Base-by-base conservation (phyloP, 352 stramenopile genomes). In the Phytophthora aleatoria region DNA sequence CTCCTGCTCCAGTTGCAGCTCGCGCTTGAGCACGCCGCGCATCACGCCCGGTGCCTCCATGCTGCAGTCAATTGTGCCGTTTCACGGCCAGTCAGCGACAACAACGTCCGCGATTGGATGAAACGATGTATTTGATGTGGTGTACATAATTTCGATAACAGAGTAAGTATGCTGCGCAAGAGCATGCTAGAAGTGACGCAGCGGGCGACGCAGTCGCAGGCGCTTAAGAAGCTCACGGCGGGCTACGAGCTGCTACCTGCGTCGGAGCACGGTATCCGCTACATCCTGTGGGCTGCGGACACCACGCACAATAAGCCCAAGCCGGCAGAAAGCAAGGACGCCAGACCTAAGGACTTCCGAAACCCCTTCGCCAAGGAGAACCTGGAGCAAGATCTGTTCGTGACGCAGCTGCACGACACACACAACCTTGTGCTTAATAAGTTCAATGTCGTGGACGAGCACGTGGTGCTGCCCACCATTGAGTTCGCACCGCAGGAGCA, bases 381-480 rank as follows among this genome's bases (percentile, higher is more conserved):
- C 45, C 60, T 92, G 13, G 86, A 94, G 57, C 56, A 74, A 26
- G 86, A 92, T 54, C 57, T 94, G 8, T 89, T 92, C 38, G 58
- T 94, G 20, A 63, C 68, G 27, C 75, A 80, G 44, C 58, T 94
- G 28, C 73, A 91, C 52, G 81, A 64, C 44, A 87, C 81, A 27
- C 84, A 94, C 70, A 90, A 91, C 69, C 73, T 94, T 54, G 74
- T 93, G 53, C 76, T 94, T 38, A 93, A 94, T 67, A 94, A 94
- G 67, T 94, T 92, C 48, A 83, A 77, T 10, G 70, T 94, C 28
- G 84, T 90, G 33, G 81, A 92, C 47, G 84, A 92, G 56, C 86
- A 93, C 48, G 77, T 92, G 57, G 84, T 94, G 58, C 74, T 94
- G 27, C 57, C 81, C 48, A 94, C 86, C 4, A 78, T 90, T 50